A percentile compares a stretch with the other conserved stretches of the same genome.
Conservation (phyloP, 2,329 filamentous ascomycete genomes). For the Xylariomycetidae sp. region DNA sequence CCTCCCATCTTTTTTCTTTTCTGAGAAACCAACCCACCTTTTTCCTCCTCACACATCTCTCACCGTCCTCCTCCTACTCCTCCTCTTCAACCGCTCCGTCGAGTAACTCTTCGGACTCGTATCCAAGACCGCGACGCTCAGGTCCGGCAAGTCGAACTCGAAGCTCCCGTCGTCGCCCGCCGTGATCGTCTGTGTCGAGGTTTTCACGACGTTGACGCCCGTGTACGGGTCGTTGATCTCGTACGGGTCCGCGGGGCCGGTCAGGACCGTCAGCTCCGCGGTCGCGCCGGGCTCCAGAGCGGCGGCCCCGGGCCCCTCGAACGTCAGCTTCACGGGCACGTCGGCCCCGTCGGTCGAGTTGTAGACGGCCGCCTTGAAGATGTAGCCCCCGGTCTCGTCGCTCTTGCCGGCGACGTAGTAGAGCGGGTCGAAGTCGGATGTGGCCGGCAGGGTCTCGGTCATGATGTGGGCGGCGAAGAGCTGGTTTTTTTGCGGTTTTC, state of each 20-base stretch:
- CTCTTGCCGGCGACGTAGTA: slow-evolving; percentile 48
- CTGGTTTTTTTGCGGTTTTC: slow-evolving; percentile 16
- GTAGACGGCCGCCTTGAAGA: slow-evolving; percentile 50
- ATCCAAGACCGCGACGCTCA: slow-evolving; percentile 54
- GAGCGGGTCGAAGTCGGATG: slow-evolving; percentile 37
- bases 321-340: slow-evolving; percentile 40
- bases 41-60: not conserved
- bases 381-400: slow-evolving; percentile 32
- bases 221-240: slow-evolving; percentile 39
- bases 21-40: too few relatives aligned
- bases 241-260: slow-evolving; percentile 37
- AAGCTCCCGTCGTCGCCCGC: slow-evolving; percentile 44
- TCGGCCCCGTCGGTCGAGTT: slow-evolving; percentile 42
- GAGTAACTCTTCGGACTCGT: slow-evolving; percentile 25
- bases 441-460: slow-evolving; percentile 41
- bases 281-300: too few relatives aligned
- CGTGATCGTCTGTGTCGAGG: slow-evolving; percentile 30
- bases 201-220: slow-evolving; percentile 46
- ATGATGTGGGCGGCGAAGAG: slow-evolving; percentile 43
- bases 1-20: too few relatives aligned
- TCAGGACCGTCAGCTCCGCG: slow-evolving; percentile 41
- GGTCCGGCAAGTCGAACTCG: slow-evolving; percentile 46
- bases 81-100: not conserved
- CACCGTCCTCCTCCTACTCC: slow-evolving; percentile 1
- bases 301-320: slow-evolving; percentile 37